Conservation (phyloP, 2,329 filamentous ascomycete species). For the Amesomyces nigricolor region DNA sequence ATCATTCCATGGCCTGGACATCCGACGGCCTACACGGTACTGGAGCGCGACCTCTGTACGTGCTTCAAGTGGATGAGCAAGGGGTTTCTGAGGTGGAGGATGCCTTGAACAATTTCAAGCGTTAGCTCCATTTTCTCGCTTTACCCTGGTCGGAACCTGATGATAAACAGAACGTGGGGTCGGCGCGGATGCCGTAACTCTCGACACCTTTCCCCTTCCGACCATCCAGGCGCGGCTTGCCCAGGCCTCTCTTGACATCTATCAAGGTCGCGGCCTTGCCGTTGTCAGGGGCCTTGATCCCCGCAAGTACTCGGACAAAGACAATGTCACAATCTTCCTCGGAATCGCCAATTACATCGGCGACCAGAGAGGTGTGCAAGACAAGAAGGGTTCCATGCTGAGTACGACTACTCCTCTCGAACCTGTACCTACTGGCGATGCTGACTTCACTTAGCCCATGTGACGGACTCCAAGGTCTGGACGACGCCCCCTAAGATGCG, state of each 20-base stretch:
- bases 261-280: conserved; percentile 45
- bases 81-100: conserved; percentile 15
- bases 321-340: conserved; percentile 51
- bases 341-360: conserved; percentile 54
- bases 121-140: not conserved
- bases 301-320: conserved; percentile 43
- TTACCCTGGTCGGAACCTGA: conserved; percentile 2
- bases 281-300: conserved; percentile 50
- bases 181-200: conserved; percentile 34
- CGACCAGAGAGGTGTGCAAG: conserved; percentile 46
- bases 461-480: conserved; percentile 44
- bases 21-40: conserved; percentile 6
- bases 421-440: not conserved
- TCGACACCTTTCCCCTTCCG: conserved; percentile 39
- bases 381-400: conserved; percentile 43
- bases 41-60: not conserved
- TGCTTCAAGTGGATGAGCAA: conserved; percentile 7
- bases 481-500: conserved; percentile 38
- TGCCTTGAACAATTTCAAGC: conserved; percentile 12
- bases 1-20: conserved; percentile 18
- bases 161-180: conserved; percentile 30
- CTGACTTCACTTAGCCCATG: conserved; percentile 35
- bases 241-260: conserved; percentile 33
- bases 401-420: conserved; percentile 32
- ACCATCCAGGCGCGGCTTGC: conserved; percentile 33